A percentile compares a stretch with the other conserved stretches of the same genome.
Conservation (phyloP, 352 stramenopile species). For the Globisporangium solare region DNA sequence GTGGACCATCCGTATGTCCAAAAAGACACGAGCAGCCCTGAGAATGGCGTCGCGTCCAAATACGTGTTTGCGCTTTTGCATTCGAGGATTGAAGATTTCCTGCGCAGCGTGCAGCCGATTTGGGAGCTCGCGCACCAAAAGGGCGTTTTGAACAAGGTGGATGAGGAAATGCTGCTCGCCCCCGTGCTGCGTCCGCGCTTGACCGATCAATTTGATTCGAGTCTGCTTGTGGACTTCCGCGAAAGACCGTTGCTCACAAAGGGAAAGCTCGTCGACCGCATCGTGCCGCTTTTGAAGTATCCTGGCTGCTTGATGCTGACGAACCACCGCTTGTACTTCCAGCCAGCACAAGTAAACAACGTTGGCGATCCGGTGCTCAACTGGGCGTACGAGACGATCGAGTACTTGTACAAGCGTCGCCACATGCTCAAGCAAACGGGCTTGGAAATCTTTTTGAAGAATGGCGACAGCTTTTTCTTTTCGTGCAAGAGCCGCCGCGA, state of each 20-base stretch:
- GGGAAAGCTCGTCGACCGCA: slow-evolving; percentile 81
- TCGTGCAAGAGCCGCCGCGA: slow-evolving; percentile 59
- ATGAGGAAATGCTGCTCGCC: slow-evolving; percentile 74
- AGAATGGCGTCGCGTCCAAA: slow-evolving; percentile 29
- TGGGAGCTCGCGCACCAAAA: slow-evolving; percentile 63
- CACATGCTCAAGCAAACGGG: slow-evolving; percentile 86
- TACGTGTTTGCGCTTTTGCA: slow-evolving; percentile 85
- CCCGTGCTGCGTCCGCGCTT: slow-evolving; percentile 66
- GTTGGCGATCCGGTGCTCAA: slow-evolving; percentile 83
- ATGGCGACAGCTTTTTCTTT: slow-evolving; percentile 79
- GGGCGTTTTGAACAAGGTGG: slow-evolving; percentile 77
- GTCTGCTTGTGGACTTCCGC: slow-evolving; percentile 86
- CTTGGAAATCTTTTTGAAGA: slow-evolving; percentile 80
- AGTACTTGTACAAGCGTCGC: slow-evolving; percentile 82
- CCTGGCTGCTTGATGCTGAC: slow-evolving; percentile 90
- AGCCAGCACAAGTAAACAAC: slow-evolving; percentile 91
- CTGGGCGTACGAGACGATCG: slow-evolving; percentile 74
- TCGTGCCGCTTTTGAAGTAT: slow-evolving; percentile 89
- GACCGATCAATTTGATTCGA: slow-evolving; percentile 87
- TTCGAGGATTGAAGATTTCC: slow-evolving; percentile 76
- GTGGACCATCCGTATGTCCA: slow-evolving; percentile 80
- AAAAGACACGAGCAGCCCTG: slow-evolving; percentile 32
- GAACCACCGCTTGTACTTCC: slow-evolving; percentile 84
- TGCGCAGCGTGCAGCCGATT: slow-evolving; percentile 62
- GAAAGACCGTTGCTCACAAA: slow-evolving; percentile 73